phyloP scores from a whole-genome alignment of 805 yeast genomes.

The Hanseniaspora lachancei region DNA sequence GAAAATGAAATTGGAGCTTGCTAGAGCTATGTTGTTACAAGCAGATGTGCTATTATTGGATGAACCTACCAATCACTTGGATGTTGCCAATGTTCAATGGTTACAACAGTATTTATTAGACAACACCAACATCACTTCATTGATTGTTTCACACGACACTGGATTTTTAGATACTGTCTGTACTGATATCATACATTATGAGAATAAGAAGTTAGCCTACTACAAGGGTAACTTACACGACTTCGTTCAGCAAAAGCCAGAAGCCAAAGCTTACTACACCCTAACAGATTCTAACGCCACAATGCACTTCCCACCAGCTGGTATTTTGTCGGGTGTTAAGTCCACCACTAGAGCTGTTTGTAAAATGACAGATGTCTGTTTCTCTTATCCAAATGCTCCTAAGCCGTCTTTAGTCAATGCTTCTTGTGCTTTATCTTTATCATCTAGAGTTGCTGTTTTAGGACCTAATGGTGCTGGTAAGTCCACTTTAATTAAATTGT shows the following conservation, averaged over 20 bases:
- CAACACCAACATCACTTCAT: conserved; percentile 78
- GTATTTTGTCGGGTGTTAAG: conserved; percentile 92
- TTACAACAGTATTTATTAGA: conserved; percentile 71
- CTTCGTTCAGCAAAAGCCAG: conserved; percentile 85
- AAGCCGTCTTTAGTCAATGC: conserved; percentile 71
- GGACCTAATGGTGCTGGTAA: conserved; percentile 99
- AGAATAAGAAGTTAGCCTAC: conserved; percentile 83
- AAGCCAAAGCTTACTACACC: conserved; percentile 91
- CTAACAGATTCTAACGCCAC: conserved; percentile 83
- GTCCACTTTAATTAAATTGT: conserved; percentile 81
- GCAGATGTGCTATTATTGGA: conserved; percentile 90
- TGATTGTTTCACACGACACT: conserved; percentile 95
- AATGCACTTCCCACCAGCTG: conserved; percentile 98
- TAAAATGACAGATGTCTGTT: conserved; percentile 70
- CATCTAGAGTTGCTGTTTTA: conserved; percentile 92
- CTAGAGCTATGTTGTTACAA: conserved; percentile 96
- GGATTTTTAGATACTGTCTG: conserved; percentile 92
- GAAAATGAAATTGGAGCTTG: conserved; percentile 97
- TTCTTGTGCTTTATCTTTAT: conserved; percentile 79
- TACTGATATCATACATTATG: conserved; percentile 93
- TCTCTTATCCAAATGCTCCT: conserved; percentile 76
- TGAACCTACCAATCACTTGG: conserved; percentile 98
- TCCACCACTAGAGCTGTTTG: conserved; percentile 91
- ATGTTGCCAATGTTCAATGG: conserved; percentile 89
- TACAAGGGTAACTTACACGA: conserved; percentile 92